Conservation (phyloP, 768 basidiomycete genomes). For the Collybia sordida region DNA sequence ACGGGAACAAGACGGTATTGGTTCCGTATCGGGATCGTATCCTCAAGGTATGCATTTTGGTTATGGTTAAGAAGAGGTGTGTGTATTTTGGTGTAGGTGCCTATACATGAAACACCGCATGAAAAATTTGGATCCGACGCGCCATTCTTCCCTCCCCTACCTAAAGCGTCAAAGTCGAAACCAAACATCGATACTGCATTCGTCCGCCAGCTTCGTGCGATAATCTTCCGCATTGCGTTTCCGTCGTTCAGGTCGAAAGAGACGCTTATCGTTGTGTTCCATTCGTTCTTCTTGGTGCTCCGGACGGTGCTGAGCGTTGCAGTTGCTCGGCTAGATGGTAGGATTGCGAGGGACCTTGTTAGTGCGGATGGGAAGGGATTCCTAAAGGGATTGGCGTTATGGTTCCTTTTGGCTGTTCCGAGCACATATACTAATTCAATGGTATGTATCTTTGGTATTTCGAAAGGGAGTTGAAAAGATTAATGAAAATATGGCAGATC, state of each 20-base stretch:
- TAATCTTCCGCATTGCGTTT: slow-evolving; percentile 70
- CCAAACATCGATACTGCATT: slow-evolving; percentile 71
- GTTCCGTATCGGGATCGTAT: slow-evolving; percentile 66
- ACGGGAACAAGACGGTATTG: slow-evolving; percentile 62
- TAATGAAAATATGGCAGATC: slow-evolving; percentile 48
- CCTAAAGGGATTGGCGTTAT: slow-evolving; percentile 73
- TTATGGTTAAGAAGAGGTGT: neutral
- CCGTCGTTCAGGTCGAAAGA: slow-evolving; percentile 68
- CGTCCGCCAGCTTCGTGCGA: slow-evolving; percentile 68
- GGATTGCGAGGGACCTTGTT: slow-evolving; percentile 84
- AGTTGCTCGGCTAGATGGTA: slow-evolving; percentile 87
- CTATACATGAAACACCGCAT: slow-evolving; percentile 46
- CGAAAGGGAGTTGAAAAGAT: neutral
- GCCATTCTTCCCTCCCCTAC: slow-evolving; percentile 60
- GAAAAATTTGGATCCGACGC: slow-evolving; percentile 52
- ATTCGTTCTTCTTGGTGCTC: slow-evolving; percentile 83
- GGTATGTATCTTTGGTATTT: slow-evolving; percentile 38
- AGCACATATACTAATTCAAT: slow-evolving; percentile 96
- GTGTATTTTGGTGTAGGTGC: slow-evolving; percentile 28
- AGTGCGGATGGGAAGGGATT: slow-evolving; percentile 87
- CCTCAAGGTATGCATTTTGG: slow-evolving; percentile 48
- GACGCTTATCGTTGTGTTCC: slow-evolving; percentile 66
- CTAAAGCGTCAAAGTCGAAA: slow-evolving; percentile 41
- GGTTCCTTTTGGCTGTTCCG: slow-evolving; percentile 90
- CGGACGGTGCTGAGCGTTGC: slow-evolving; percentile 86